Base-by-base conservation (phyloP, 257 asterid species). In the Datura wrightii region DNA sequence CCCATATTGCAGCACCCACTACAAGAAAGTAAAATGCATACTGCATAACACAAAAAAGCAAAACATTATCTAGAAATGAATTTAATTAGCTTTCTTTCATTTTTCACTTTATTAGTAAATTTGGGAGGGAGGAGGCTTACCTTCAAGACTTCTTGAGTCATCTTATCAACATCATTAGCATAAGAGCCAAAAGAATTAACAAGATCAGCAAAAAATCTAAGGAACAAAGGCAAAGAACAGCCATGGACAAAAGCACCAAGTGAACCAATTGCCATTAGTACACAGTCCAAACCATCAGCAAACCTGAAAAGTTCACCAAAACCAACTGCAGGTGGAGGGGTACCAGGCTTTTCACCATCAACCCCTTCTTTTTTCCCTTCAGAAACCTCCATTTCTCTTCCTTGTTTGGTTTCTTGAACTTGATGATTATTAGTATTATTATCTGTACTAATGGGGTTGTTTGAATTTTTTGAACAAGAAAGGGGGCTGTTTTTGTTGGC, bases 1-100 rank as follows among this genome's bases (percentile, higher is more conserved):
- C 98, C 99, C 99, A 97, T 87, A 95, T 97, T 54, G 99, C 99
- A 88, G 99, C 99, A 87, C 99, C 99, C 72, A 97, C 99, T 6
- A 97, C 95, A 48, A 97, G 97, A 92, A 97, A 97, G 94, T 95
- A 95, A 88, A 91, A 93, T 80, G 99, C 99, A 88, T 95, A 97
- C 99, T 97, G 97, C 93, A 93, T 7, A 82, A 48, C 39, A 8
- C 39, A 34, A 88, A 84, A 36, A 85, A 85, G 48, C 63, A 0
- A 78, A 52, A 34, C 46, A 52, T 14, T 86, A 87, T 58, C 84
- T 63, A 87, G 9, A 85, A 83, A 15, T 52, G 5, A 84, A 46
- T 82, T 18, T n/a, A 83, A 41, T 16, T 46, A 72, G 18, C 50
- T 50, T 41, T 41, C 76, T 52, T 18, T 16, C 55, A 18, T 67